A percentile compares a stretch with the other conserved stretches of the same genome.
Evolutionary conservation across 2,329 filamentous ascomycete species (phyloP).

Genomic region (Alternaria triticimaculans): DNA sequence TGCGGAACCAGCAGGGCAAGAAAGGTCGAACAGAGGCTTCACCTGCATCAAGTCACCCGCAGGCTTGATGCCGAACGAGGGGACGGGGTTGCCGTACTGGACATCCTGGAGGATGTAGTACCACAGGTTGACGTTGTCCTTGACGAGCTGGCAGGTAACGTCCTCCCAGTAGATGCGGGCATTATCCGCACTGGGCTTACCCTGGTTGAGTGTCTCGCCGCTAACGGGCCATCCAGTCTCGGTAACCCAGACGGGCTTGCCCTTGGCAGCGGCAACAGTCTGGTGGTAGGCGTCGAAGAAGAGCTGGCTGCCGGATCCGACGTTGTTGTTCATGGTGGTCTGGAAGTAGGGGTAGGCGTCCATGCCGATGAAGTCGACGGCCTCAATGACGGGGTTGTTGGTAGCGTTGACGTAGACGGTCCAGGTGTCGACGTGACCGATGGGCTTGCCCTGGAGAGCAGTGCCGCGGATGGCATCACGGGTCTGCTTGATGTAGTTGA

Average conservation of each 20-base stretch:
- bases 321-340: conserved; percentile 61
- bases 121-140: conserved; percentile 61
- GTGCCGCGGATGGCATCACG: conserved; percentile 69
- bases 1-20: conserved; percentile 35
- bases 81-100: conserved; percentile 63
- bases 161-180: conserved; percentile 82
- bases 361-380: conserved; percentile 79
- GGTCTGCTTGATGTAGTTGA: conserved; percentile 74
- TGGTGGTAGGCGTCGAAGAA: conserved; percentile 71
- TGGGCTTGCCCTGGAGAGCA: conserved; percentile 60
- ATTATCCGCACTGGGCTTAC: conserved; percentile 69
- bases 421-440: conserved; percentile 93
- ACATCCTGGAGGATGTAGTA: conserved; percentile 81
- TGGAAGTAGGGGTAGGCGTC: conserved; percentile 89
- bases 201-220: conserved; percentile 67
- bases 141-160: conserved; percentile 74
- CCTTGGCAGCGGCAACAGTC: conserved; percentile 64
- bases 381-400: conserved; percentile 73
- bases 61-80: conserved; percentile 74
- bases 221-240: conserved; percentile 87
- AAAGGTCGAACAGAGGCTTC: conserved; percentile 44
- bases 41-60: conserved; percentile 41
- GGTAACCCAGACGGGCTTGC: conserved; percentile 82
- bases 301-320: conserved; percentile 68
- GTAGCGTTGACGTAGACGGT: conserved; percentile 70